Evolutionary conservation across 148 eudicot genomes (phyloP).

Genomic region (Linanthus parryae): DNA sequence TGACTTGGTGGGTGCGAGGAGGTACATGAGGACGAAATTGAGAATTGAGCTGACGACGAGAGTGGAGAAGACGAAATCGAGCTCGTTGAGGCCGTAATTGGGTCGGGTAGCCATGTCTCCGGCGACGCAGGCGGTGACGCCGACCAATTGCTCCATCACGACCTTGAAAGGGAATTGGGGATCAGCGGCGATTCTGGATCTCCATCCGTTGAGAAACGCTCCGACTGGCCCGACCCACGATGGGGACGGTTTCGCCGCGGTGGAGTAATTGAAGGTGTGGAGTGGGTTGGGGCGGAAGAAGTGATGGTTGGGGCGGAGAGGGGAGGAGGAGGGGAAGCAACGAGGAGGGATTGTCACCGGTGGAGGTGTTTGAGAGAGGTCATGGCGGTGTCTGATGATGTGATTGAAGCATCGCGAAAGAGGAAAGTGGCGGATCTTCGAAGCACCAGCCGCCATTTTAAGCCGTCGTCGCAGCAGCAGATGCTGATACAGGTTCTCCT

Average conservation of each 20-base stretch:
- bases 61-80: slow-evolving; percentile 92
- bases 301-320: too few species aligned
- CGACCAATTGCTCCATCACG: slow-evolving; percentile 91
- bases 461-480: too few species aligned
- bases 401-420: too few species aligned
- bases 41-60: slow-evolving; percentile 74
- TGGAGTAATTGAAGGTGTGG: too few species aligned
- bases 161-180: slow-evolving; percentile 97
- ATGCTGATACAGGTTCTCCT: too few species aligned
- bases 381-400: too few species aligned
- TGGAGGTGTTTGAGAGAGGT: too few species aligned
- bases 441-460: too few species aligned
- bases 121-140: slow-evolving; percentile 62
- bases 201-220: slow-evolving; percentile 76
- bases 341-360: too few species aligned
- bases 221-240: slow-evolving; percentile 62
- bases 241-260: slow-evolving; percentile 22
- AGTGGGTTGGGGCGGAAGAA: too few species aligned
- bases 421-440: too few species aligned
- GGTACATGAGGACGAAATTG: slow-evolving; percentile 79
- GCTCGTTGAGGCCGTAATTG: slow-evolving; percentile 91
- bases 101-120: slow-evolving; percentile 98
- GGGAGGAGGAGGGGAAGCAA: too few species aligned
- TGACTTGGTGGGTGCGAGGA: slow-evolving; percentile 64
- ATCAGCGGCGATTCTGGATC: slow-evolving; percentile 85